These are phyloP conservation scores for Glaciozyma martinii DNA, from an alignment of 768 basidiomycete genomes.

Conservation along the genomic window DNA sequence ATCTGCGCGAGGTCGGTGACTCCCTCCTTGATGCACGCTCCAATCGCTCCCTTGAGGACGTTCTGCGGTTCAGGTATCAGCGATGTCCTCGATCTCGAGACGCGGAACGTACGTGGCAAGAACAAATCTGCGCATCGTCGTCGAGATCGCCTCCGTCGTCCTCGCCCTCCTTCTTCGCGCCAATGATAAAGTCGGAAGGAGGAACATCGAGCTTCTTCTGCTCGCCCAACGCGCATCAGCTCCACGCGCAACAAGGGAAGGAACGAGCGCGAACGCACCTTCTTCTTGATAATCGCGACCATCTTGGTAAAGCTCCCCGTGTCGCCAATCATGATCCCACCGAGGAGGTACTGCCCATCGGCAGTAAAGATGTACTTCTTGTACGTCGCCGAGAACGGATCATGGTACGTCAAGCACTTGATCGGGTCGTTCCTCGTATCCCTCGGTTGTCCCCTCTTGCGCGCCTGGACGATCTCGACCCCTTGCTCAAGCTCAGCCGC, in stretches of 20 bases:
- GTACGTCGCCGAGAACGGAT: slow-evolving; percentile 62
- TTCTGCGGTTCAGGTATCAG: slow-evolving; percentile 42
- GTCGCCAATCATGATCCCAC: slow-evolving; percentile 75
- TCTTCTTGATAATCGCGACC: slow-evolving; percentile 61
- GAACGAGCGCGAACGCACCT: slow-evolving; percentile 27
- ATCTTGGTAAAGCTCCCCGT: slow-evolving; percentile 60
- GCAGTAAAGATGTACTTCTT: slow-evolving; percentile 64
- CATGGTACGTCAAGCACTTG: slow-evolving; percentile 58
- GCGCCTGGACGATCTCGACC: background rate
- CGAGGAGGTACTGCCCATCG: slow-evolving; percentile 62
- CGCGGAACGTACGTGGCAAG: slow-evolving; percentile 50
- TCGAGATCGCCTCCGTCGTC: slow-evolving; percentile 59
- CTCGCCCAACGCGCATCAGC: background rate
- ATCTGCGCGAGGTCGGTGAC: slow-evolving; percentile 48
- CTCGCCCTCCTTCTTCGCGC: slow-evolving; percentile 47
- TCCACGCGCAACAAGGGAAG: background rate
- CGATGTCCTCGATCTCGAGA: background rate
- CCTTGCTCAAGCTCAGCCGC: slow-evolving; percentile 13
- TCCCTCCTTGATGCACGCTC: slow-evolving; percentile 49
- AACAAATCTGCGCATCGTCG: slow-evolving; percentile 63
- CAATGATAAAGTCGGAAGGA: slow-evolving; percentile 60
- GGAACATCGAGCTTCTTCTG: slow-evolving; percentile 59
- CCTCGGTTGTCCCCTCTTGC: slow-evolving; percentile 34
- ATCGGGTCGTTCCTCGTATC: slow-evolving; percentile 44
- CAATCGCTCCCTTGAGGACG: slow-evolving; percentile 54